phyloP scores from a whole-genome alignment of 371 early-diverging fungal species.

The Syncephalastrum racemosum region DNA sequence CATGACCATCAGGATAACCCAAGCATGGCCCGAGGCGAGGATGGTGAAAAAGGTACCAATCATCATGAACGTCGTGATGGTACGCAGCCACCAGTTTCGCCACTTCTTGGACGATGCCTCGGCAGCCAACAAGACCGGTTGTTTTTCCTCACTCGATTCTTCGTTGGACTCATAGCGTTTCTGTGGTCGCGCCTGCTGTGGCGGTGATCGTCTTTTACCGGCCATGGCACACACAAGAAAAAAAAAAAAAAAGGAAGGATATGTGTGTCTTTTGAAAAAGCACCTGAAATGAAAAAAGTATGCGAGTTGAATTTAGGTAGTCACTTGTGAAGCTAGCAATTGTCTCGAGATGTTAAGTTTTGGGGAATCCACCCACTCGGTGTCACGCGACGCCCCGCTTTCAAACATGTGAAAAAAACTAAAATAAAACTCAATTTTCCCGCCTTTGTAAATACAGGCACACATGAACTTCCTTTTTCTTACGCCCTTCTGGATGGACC shows the following conservation, averaged over 20 bases:
- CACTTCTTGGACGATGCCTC: slow-evolving; percentile 66
- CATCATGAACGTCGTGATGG: slow-evolving; percentile 88
- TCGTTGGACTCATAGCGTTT: not conserved
- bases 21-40: slow-evolving; percentile 76
- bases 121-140: slow-evolving; percentile 36
- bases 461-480: no score
- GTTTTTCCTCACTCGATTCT: not conserved
- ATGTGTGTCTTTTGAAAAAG: no score
- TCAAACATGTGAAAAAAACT: no score
- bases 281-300: no score
- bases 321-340: no score
- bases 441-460: no score
- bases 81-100: slow-evolving; percentile 79
- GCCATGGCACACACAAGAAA: slow-evolving; percentile 1
- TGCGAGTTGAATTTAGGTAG: no score
- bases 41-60: slow-evolving; percentile 78
- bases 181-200: not conserved
- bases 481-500: no score
- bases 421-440: no score
- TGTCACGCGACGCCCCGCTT: no score
- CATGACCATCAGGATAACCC: slow-evolving; percentile 79
- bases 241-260: slow-evolving; percentile 7
- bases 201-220: slow-evolving; percentile 1
- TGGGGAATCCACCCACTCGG: no score
- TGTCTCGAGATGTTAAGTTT: no score